Conservation (phyloP, 2,329 filamentous ascomycete species). For the Neonectria coccinea region DNA sequence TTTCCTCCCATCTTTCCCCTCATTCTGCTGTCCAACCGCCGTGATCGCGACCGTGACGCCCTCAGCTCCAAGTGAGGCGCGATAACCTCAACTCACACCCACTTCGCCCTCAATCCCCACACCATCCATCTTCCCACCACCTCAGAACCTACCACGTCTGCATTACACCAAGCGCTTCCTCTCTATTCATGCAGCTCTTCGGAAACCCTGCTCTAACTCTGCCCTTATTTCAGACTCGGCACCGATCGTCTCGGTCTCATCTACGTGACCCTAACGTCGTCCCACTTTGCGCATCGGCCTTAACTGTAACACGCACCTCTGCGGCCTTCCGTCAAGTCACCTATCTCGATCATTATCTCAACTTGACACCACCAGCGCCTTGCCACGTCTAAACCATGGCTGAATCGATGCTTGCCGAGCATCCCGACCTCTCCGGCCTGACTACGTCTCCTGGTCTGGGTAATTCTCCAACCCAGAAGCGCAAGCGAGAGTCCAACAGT, state of each 20-base stretch:
- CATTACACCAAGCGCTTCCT: conserved; percentile 13
- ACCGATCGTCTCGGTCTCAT: conserved; percentile 38
- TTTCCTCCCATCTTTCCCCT: conserved; percentile 15
- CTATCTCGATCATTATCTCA: conserved; percentile 11
- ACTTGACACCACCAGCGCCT: conserved; percentile 8
- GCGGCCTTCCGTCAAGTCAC: conserved; percentile 26
- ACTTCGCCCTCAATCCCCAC: neutral
- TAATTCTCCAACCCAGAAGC: conserved; percentile 55
- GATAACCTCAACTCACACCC: conserved; percentile 1
- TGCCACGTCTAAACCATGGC: conserved; percentile 55
- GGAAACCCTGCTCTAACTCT: conserved; percentile 38
- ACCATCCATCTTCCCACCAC: neutral
- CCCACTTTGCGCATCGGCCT: conserved; percentile 26
- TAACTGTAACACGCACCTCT: conserved; percentile 23
- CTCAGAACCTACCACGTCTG: neutral
- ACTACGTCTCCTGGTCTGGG: conserved; percentile 54
- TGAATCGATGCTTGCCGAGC: conserved; percentile 59
- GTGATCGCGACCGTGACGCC: conserved; percentile 31
- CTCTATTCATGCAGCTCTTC: neutral
- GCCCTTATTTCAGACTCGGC: conserved; percentile 37
- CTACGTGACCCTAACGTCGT: conserved; percentile 40
- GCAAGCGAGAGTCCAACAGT: conserved; percentile 66
- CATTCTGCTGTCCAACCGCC: conserved; percentile 25
- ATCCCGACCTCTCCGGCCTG: conserved; percentile 59
- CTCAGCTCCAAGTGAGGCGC: conserved; percentile 21